phyloP scores from a whole-genome alignment of 768 basidiomycete species.

The Pleurotus salmoneostramineus region DNA sequence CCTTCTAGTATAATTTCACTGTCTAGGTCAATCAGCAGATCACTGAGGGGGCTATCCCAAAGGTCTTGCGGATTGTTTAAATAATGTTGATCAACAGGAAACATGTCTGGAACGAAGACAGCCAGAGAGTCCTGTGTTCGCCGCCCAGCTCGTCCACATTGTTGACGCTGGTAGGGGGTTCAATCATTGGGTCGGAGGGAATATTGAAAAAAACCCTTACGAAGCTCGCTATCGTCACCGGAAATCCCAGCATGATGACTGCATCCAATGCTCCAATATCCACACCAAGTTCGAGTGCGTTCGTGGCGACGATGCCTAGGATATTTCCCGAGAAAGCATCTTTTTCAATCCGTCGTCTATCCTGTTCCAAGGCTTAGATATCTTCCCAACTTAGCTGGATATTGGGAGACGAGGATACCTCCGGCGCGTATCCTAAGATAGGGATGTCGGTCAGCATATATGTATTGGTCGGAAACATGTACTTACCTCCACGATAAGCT shows the following conservation, averaged over 20 bases:
- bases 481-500: constrained; percentile 78
- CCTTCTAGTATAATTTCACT: constrained; percentile 71
- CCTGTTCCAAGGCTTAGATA: constrained; percentile 32
- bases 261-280: constrained; percentile 88
- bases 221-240: constrained; percentile 74
- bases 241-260: constrained; percentile 88
- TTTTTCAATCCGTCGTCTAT: constrained; percentile 77
- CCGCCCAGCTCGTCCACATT: constrained; percentile 85
- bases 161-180: constrained; percentile 59
- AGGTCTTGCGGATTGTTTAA: constrained; percentile 65
- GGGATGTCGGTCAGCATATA: neutral
- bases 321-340: constrained; percentile 84
- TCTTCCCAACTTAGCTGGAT: neutral
- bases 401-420: constrained; percentile 33
- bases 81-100: constrained; percentile 76
- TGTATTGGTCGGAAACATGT: neutral
- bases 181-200: neutral
- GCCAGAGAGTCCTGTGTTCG: constrained; percentile 76
- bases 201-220: constrained; percentile 34
- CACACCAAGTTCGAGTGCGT: constrained; percentile 88
- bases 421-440: constrained; percentile 62
- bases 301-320: constrained; percentile 85
- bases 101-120: constrained; percentile 63
- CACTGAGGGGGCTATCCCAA: constrained; percentile 56
- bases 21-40: constrained; percentile 68